Evolutionary conservation across 768 basidiomycete species (phyloP).

Genomic region (Lentinus tigrinus): DNA sequence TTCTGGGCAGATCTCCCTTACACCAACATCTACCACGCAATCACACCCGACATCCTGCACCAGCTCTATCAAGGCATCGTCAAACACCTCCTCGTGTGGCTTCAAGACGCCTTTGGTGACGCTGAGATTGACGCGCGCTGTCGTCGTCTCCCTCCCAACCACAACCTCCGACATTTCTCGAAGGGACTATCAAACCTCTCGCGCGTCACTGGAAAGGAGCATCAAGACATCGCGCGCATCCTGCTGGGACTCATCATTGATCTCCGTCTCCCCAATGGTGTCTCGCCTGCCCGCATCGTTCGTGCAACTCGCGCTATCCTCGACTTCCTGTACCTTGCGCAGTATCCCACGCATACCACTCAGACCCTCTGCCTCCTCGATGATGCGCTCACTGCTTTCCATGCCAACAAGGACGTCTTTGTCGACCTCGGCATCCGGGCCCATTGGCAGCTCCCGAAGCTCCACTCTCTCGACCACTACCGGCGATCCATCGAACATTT

Average conservation of each 20-base stretch:
- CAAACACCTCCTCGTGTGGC: constrained; percentile 30
- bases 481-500: constrained; percentile 9
- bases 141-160: constrained; percentile 21
- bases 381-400: constrained; percentile 16
- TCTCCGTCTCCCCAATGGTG: constrained; percentile 9
- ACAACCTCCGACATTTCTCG: constrained; percentile 20
- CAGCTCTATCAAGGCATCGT: constrained; percentile 31
- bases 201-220: constrained; percentile 24
- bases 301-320: constrained; percentile 20
- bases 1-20: constrained; percentile 29
- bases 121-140: constrained; percentile 22
- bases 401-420: constrained; percentile 24
- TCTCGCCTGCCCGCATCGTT: constrained; percentile 9
- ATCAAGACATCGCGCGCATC: constrained; percentile 21
- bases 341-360: constrained; percentile 21
- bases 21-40: constrained; percentile 22
- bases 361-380: constrained; percentile 16
- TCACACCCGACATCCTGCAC: constrained; percentile 31
- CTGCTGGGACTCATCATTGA: constrained; percentile 21
- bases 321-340: constrained; percentile 28
- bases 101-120: constrained; percentile 8
- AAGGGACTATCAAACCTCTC: constrained; percentile 22
- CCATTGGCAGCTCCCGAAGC: constrained; percentile 25
- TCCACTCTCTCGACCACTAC: constrained; percentile 23
- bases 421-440: constrained; percentile 19